These are phyloP conservation scores for Penicillium samsonianum DNA, from an alignment of 495 filamentous ascomycete genomes.

Conservation along the genomic window DNA sequence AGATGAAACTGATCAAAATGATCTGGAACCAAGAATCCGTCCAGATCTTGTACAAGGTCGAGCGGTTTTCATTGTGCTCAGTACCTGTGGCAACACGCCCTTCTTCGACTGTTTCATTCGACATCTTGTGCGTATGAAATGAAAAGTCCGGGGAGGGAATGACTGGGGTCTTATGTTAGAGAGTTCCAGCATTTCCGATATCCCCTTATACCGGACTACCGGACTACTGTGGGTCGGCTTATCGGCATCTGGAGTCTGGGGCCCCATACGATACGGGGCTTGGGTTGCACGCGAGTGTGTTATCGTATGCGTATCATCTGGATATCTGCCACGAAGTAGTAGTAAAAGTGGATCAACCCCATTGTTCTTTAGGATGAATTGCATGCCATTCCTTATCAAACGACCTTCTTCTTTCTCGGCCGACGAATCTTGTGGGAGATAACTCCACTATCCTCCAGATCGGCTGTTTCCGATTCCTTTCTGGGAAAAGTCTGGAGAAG, in stretches of 20 bases:
- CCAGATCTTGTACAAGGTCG: conserved; percentile 28
- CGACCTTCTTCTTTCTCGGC: background rate
- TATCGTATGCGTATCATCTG: background rate
- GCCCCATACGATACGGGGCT: conserved; percentile 3
- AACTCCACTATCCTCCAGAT: conserved; percentile 13
- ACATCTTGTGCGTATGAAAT: conserved; percentile 14
- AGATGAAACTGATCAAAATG: conserved; percentile 58
- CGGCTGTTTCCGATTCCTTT: background rate
- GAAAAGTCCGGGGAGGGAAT: background rate
- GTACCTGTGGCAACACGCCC: background rate
- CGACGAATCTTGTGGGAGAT: conserved; percentile 3
- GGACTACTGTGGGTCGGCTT: background rate
- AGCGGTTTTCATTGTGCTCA: conserved; percentile 7
- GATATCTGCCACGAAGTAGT: background rate
- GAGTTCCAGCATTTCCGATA: background rate
- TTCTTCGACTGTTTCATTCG: conserved; percentile 11
- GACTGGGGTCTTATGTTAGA: background rate
- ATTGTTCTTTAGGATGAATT: background rate
- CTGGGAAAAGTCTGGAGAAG: conserved; percentile 15
- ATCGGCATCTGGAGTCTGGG: conserved; percentile 1
- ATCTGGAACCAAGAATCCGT: conserved; percentile 47
- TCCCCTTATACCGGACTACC: background rate
- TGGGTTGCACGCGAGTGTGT: background rate
- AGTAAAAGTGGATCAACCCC: conserved; percentile 1
- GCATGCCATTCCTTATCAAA: background rate